Evolutionary conservation across 495 filamentous ascomycete species (phyloP).

Genomic region (Cryomyces minteri): DNA sequence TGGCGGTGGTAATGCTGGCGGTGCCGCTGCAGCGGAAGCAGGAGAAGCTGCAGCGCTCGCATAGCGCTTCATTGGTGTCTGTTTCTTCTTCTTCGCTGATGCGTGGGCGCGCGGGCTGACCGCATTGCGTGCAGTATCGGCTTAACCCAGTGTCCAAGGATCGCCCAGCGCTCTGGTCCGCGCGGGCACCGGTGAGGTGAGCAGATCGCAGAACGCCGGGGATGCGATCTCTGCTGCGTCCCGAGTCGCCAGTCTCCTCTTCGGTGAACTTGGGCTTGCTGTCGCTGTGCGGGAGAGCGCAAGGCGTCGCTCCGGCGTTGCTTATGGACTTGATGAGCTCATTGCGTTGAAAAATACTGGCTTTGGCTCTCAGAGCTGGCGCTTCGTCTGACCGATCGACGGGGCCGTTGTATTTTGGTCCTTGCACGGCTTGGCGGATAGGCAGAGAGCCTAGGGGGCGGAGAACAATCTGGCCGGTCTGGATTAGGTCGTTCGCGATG

Average conservation of each 20-base stretch:
- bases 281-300: slow-evolving; percentile 1
- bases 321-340: background rate
- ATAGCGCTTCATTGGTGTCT: background rate
- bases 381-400: background rate
- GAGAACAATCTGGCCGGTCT: slow-evolving; percentile 8
- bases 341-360: background rate
- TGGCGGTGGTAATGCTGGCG: background rate
- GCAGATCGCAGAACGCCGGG: slow-evolving; percentile 10
- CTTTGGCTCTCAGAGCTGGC: background rate
- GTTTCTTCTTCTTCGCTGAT: background rate
- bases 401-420: slow-evolving; percentile 9
- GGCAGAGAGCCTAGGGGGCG: slow-evolving; percentile 18
- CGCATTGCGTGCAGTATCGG: slow-evolving; percentile 5
- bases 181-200: no score
- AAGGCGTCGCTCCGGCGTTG: background rate
- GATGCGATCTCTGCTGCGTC: slow-evolving; percentile 15
- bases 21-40: slow-evolving; percentile 7
- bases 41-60: slow-evolving; percentile 7
- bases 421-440: slow-evolving; percentile 19
- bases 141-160: background rate
- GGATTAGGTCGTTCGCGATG: slow-evolving; percentile 7
- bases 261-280: slow-evolving; percentile 6
- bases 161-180: no score
- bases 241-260: slow-evolving; percentile 15
- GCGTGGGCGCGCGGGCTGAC: background rate